phyloP scores from a whole-genome alignment of 169 alveolate genomes.

The Cryptosporidium meleagridis region DNA sequence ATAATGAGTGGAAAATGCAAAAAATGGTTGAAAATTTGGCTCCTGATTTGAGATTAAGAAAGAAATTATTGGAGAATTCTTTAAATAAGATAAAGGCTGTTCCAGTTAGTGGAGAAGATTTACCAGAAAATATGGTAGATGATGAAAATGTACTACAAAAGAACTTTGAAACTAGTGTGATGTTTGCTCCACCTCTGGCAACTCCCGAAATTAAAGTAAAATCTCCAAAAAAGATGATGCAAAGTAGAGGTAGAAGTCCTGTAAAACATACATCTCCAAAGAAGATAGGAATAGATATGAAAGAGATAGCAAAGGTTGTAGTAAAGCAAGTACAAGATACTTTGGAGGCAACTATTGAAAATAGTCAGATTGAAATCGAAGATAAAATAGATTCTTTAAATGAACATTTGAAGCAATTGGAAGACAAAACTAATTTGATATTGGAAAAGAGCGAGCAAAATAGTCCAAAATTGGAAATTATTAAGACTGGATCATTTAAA shows the following conservation, averaged over 20 bases:
- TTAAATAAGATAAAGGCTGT: slow-evolving; percentile 40
- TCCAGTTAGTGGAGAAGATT: slow-evolving; percentile 1
- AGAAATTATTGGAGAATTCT: slow-evolving; percentile 49
- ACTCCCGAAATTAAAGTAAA: slow-evolving; percentile 42
- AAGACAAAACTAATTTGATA: slow-evolving; percentile 48
- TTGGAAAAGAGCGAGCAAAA: slow-evolving; percentile 34
- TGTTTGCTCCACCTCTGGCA: slow-evolving; percentile 69
- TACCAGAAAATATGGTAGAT: not conserved
- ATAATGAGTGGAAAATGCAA: slow-evolving; percentile 38
- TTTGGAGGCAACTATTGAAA: slow-evolving; percentile 19
- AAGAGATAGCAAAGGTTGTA: slow-evolving; percentile 58
- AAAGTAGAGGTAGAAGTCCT: slow-evolving; percentile 12
- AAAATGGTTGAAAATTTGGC: slow-evolving; percentile 14
- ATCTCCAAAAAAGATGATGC: slow-evolving; percentile 14
- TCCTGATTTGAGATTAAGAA: slow-evolving; percentile 64
- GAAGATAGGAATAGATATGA: slow-evolving; percentile 32
- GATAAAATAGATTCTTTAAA: slow-evolving; percentile 50
- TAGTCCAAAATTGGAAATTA: slow-evolving; percentile 20
- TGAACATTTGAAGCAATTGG: slow-evolving; percentile 36
- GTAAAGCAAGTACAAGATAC: slow-evolving; percentile 34
- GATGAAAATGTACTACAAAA: slow-evolving; percentile 1
- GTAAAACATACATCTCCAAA: not conserved
- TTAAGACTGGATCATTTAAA: not conserved
- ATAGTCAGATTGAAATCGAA: slow-evolving; percentile 41
- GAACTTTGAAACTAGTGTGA: not conserved